Conservation (phyloP, 352 stramenopile genomes). For the Thalassiosira livingstoniorum region DNA sequence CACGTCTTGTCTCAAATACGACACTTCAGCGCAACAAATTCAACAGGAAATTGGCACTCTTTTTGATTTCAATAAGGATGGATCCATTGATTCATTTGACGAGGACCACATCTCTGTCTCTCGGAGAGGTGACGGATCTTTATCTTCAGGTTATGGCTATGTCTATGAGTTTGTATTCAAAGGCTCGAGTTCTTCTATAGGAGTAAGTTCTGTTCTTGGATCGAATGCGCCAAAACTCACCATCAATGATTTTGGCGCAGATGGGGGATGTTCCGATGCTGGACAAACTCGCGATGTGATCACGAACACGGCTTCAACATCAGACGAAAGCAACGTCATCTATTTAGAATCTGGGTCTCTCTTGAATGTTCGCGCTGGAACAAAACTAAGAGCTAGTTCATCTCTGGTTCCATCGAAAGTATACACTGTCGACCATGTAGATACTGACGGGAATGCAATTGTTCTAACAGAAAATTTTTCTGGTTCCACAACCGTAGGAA, state of each 20-base stretch:
- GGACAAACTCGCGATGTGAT: constrained; percentile 63
- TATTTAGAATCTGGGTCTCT: constrained; percentile 30
- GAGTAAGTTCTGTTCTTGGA: constrained; percentile 77
- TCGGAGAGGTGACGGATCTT: constrained; percentile 75
- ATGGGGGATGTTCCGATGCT: constrained; percentile 80
- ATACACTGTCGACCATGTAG: constrained; percentile 69
- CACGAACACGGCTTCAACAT: constrained; percentile 67
- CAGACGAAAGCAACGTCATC: constrained; percentile 64
- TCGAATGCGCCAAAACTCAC: constrained; percentile 75
- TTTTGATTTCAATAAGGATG: constrained; percentile 84
- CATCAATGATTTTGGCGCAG: constrained; percentile 73
- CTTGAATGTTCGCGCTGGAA: constrained; percentile 41
- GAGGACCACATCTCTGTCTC: constrained; percentile 79
- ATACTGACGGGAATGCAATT: constrained; percentile 53
- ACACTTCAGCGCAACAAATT: constrained; percentile 86
- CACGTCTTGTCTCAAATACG: constrained; percentile 85
- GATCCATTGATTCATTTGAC: constrained; percentile 73
- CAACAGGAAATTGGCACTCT: constrained; percentile 89
- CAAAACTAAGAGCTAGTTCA: constrained; percentile 61
- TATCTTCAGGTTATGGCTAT: constrained; percentile 83
- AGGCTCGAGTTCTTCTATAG: constrained; percentile 56
- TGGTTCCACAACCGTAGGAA: constrained; percentile 41
- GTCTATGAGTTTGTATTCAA: constrained; percentile 72
- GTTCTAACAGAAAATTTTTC: constrained; percentile 63
- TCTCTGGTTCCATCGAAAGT: constrained; percentile 64